Base-by-base conservation (phyloP, 441 rosid genomes). In the Erodium trifolium region DNA sequence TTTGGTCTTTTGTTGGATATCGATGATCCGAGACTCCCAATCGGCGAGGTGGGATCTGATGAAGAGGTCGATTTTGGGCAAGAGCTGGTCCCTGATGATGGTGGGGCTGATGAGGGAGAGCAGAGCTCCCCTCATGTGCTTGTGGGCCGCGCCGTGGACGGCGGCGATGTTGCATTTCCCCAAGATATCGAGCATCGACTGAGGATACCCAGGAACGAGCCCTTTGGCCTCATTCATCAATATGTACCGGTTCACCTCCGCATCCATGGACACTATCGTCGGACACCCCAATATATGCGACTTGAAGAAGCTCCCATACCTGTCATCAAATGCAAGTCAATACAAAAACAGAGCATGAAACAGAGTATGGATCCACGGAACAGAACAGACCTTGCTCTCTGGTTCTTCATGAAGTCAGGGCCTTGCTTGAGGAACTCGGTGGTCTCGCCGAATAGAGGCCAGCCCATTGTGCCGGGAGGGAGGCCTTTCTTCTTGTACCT, bases 401-500 rank as follows among this genome's bases (percentile, higher is more conserved):
- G 90, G 75, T 82, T 86, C 72, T 84, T 93, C 92, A 93, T 91
- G 82, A 93, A 93, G 80, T 82, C 79, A 0, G 99, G 99, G 3
- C 99, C 99, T 77, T 91, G 93, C 64, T 82, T 93, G 18, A 93
- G 93, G 72, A 92, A 92, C 79, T 90, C 96, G 5, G 96, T 85
- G 68, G 98, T 92, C 78, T 92, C 98, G 0, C 97, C 98, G 72
- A 88, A 85, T 78, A 92, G 73, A 0, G 98, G 97, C 98, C 97
- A 92, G 8, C 98, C 98, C 98, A 92, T 92, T 51, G 95, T 90
- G 2, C 98, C 99, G 3, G 93, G 93, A 73, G 99, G 97, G 37
- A 91, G 83, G 29, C 96, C 91, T 78, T 86, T 87, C 81, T 82
- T 86, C 69, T 83, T 82, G 77, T 85, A 90, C n/a, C 87, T 78